phyloP scores from a whole-genome alignment of 2,329 filamentous ascomycete genomes.

The Scleromitrula shiraiana region DNA sequence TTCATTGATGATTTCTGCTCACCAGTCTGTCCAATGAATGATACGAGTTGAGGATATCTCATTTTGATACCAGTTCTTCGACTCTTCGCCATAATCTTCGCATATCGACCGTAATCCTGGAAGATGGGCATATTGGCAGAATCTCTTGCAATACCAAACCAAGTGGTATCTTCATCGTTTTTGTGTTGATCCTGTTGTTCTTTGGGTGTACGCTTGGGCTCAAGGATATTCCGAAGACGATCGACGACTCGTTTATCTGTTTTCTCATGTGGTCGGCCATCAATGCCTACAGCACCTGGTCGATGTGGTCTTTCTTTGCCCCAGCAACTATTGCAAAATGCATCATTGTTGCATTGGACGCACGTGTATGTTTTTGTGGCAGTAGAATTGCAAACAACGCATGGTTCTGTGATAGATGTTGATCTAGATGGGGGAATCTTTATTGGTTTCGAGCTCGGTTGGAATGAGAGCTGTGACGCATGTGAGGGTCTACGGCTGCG shows the following conservation, averaged over 20 bases:
- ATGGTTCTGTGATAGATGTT: background rate
- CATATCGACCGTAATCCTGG: conserved; percentile 38
- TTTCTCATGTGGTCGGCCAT: conserved; percentile 32
- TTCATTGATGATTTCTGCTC: conserved; percentile 41
- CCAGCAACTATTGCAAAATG: conserved; percentile 17
- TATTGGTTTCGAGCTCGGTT: background rate
- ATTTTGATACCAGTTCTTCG: conserved; percentile 21
- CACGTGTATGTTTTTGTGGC: background rate
- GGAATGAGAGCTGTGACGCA: background rate
- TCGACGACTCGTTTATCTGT: conserved; percentile 26
- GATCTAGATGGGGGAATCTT: background rate
- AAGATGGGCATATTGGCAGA: conserved; percentile 28
- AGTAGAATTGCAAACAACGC: background rate
- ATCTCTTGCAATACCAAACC: conserved; percentile 30
- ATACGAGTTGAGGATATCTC: conserved; percentile 28
- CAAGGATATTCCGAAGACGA: conserved; percentile 25
- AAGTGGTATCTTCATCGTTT: conserved; percentile 31
- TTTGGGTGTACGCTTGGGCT: conserved; percentile 16
- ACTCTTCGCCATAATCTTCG: conserved; percentile 32
- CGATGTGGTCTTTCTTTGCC: conserved; percentile 9
- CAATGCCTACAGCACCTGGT: conserved; percentile 15
- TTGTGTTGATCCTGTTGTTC: conserved; percentile 23
- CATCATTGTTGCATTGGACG: background rate
- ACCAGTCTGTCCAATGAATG: conserved; percentile 13
- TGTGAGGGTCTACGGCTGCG: background rate